Conservation (phyloP, 805 yeast genomes). For the Lipomyces orientalis region DNA sequence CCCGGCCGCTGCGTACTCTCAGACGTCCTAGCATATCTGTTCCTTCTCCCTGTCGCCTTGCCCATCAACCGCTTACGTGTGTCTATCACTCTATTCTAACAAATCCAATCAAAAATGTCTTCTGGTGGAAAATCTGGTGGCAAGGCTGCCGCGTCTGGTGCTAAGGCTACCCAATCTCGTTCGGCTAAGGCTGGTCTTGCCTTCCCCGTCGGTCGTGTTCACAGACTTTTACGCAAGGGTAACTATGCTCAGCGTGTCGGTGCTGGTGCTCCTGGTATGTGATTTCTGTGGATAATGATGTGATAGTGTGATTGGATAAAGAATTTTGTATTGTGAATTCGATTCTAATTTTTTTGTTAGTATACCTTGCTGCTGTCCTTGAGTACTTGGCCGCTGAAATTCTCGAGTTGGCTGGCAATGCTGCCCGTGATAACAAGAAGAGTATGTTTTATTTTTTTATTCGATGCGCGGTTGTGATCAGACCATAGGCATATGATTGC, state of each 20-base stretch:
- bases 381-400: constrained; percentile 98
- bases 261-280: constrained; percentile 87
- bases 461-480: not conserved
- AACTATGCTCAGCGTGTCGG: constrained; percentile 98
- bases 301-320: not conserved
- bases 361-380: constrained; percentile 91
- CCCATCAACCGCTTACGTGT: not conserved
- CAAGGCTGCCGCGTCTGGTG: constrained; percentile 85
- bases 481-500: not conserved
- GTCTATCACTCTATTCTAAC: constrained; percentile 57
- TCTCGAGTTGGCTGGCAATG: constrained; percentile 96
- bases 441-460: constrained; percentile 41
- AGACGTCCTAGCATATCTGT: not conserved
- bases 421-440: constrained; percentile 98
- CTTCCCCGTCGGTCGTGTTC: constrained; percentile 99
- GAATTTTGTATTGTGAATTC: not conserved
- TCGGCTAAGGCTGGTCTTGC: constrained; percentile 98
- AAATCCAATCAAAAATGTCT: constrained; percentile 5
- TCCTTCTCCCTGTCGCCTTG: not conserved
- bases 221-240: constrained; percentile 94
- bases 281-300: not conserved
- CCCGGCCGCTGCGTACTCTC: constrained; percentile 15
- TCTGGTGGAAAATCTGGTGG: constrained; percentile 58
- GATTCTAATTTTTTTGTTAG: constrained; percentile 17
- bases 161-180: constrained; percentile 96